Conservation (phyloP, 176 grass and related monocot genomes). For the Aegilops bicornis region DNA sequence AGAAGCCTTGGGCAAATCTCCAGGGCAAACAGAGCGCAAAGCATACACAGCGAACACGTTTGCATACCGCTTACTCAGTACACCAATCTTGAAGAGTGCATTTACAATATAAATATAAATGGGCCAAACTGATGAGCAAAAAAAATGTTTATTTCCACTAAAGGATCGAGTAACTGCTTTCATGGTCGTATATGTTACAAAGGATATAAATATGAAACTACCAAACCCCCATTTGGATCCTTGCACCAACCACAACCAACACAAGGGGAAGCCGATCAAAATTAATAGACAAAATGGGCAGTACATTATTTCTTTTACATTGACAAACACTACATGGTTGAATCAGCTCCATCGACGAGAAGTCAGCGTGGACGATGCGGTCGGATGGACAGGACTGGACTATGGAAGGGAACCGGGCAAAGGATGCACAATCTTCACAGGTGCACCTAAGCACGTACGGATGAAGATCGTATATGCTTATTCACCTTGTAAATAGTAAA, state of each 20-base stretch:
- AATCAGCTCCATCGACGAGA: neutral
- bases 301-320: slow-evolving; percentile 32
- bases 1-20: too few species aligned
- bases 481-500: slow-evolving; percentile 65
- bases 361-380: slow-evolving; percentile 6
- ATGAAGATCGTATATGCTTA: slow-evolving; percentile 10
- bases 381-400: neutral
- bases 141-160: slow-evolving; percentile 28
- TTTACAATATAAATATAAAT: neutral
- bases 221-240: neutral
- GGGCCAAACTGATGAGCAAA: neutral
- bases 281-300: slow-evolving; percentile 17
- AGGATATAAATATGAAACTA: slow-evolving; percentile 1
- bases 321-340: slow-evolving; percentile 8
- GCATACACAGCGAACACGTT: too few species aligned
- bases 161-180: neutral
- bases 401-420: neutral
- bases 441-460: neutral
- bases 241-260: slow-evolving; percentile 14
- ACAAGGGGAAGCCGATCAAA: slow-evolving; percentile 17
- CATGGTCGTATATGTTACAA: neutral
- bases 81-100: neutral
- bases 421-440: slow-evolving; percentile 25
- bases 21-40: too few species aligned
- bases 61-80: neutral